Evolutionary conservation across 1,284 basidiomycete species (phyloP).

Genomic region (Pseudozyma thailandica): DNA sequence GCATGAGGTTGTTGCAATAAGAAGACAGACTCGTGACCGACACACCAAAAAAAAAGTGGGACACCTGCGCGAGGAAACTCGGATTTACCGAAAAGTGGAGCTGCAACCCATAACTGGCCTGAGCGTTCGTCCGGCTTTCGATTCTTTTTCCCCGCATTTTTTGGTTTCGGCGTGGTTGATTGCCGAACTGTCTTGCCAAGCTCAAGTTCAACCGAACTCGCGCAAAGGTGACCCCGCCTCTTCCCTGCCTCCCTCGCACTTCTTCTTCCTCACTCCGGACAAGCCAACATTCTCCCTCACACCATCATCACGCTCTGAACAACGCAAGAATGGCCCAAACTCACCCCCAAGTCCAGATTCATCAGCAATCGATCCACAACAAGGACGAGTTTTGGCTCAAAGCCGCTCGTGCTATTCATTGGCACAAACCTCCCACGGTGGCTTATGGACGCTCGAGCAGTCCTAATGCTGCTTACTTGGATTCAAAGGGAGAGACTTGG

Average conservation of each 20-base stretch:
- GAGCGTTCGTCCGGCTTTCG: constrained; percentile 12
- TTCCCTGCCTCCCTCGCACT: neutral
- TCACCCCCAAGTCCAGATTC: constrained; percentile 52
- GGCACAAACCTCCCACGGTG: constrained; percentile 52
- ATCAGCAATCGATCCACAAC: constrained; percentile 46
- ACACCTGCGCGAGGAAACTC: neutral
- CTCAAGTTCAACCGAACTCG: too few relatives aligned
- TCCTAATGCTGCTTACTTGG: constrained; percentile 22
- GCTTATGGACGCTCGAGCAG: constrained; percentile 47
- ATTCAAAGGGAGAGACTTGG: constrained; percentile 44
- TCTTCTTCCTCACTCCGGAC: constrained; percentile 1
- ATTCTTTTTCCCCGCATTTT: constrained; percentile 23
- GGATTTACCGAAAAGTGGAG: neutral
- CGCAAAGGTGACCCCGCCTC: too few relatives aligned
- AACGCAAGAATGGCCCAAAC: constrained; percentile 7
- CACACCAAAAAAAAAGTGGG: neutral
- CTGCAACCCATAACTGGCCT: neutral
- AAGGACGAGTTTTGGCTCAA: constrained; percentile 54
- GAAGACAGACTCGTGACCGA: too few relatives aligned
- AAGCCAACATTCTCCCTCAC: neutral
- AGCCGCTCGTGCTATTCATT: constrained; percentile 51
- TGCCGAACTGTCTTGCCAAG: too few relatives aligned
- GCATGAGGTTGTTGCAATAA: too few relatives aligned
- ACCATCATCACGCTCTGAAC: neutral
- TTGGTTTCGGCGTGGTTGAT: too few relatives aligned